These are phyloP conservation scores for Solanum stenotomum DNA, from an alignment of 257 asterid species.

Conservation along the genomic window DNA sequence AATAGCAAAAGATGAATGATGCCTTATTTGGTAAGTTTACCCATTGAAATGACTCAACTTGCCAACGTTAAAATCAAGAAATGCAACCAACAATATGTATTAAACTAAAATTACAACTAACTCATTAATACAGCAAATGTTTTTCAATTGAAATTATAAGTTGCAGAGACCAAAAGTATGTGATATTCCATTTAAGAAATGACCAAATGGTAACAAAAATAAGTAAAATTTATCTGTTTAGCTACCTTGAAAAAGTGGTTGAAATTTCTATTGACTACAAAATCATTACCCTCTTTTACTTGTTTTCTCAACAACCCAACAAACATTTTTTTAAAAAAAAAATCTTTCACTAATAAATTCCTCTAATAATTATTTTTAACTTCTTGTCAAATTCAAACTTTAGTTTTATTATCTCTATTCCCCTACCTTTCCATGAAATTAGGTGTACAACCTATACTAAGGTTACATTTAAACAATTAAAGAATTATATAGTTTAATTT, in stretches of 20 bases:
- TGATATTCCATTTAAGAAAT: neutral
- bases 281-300: neutral
- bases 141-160: neutral
- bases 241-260: constrained; percentile 11
- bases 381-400: neutral
- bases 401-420: neutral
- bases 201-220: neutral
- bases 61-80: neutral
- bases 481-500: neutral
- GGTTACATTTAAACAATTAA: neutral
- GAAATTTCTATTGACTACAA: constrained; percentile 1
- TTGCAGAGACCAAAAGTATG: neutral
- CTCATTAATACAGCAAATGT: neutral
- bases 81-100: neutral
- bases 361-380: neutral
- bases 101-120: neutral
- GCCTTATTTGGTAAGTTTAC: neutral
- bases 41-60: neutral
- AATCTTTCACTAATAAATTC: neutral
- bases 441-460: neutral
- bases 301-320: constrained; percentile 24
- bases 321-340: neutral
- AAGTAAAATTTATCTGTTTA: neutral
- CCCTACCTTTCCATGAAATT: neutral
- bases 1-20: neutral